A percentile compares a stretch with the other conserved stretches of the same genome.
These are phyloP conservation scores for Gossypium trilobum DNA, from an alignment of 441 rosid genomes.

Conservation along the genomic window DNA sequence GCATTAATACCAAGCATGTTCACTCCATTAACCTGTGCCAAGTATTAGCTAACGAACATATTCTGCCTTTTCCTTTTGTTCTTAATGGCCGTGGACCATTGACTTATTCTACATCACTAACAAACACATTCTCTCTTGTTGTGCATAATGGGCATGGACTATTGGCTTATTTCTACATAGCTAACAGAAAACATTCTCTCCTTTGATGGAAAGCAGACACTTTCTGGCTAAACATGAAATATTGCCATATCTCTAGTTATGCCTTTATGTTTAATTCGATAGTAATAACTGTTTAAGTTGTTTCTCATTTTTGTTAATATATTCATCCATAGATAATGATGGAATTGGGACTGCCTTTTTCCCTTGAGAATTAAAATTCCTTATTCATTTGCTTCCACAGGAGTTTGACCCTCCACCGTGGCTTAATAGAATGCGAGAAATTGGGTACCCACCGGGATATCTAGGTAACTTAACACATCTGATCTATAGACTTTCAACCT, in stretches of 20 bases:
- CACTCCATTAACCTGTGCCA: neutral
- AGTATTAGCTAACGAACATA: neutral
- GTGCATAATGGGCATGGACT: neutral
- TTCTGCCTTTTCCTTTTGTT: neutral
- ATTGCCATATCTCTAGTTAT: neutral
- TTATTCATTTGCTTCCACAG: constrained; percentile 25
- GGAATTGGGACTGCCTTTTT: neutral
- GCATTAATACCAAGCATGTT: neutral
- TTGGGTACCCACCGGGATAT: constrained; percentile 97
- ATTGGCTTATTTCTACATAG: neutral
- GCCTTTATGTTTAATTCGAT: neutral
- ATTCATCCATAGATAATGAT: neutral
- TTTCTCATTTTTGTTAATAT: neutral
- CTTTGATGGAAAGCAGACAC: neutral
- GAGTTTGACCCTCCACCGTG: constrained; percentile 98
- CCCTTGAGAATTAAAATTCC: neutral
- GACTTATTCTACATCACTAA: neutral
- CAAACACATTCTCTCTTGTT: neutral
- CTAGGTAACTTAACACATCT: constrained; percentile 37
- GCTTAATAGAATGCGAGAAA: constrained; percentile 88
- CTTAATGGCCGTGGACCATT: neutral
- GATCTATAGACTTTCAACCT: neutral
- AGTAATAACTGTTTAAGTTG: neutral
- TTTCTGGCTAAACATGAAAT: neutral
- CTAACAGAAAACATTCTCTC: neutral